Evolutionary conservation across 345 rosid species (phyloP).

Genomic region (Populus pruinosa): DNA sequence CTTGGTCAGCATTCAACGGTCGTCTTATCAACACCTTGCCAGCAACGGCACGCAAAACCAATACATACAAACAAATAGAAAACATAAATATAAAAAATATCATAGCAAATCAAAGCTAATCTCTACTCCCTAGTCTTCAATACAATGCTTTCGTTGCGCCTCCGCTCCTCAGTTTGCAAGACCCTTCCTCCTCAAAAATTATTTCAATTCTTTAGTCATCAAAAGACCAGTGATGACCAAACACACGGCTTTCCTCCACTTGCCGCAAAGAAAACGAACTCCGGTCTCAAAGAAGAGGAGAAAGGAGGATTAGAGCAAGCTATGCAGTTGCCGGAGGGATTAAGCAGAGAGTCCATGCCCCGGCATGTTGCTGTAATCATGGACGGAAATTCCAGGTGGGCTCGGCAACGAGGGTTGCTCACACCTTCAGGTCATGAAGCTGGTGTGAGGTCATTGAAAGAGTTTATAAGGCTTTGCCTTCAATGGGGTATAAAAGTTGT

Average conservation of each 20-base stretch:
- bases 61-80: too few species aligned
- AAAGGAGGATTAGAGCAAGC: conserved; percentile 23
- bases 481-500: conserved; percentile 67
- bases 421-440: conserved; percentile 63
- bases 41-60: too few species aligned
- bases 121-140: too few species aligned
- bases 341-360: conserved; percentile 53
- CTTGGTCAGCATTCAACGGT: too few species aligned
- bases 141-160: too few species aligned
- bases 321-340: conserved; percentile 46
- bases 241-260: neutral
- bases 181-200: too few species aligned
- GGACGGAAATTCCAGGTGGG: conserved; percentile 86
- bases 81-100: too few species aligned
- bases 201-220: too few species aligned
- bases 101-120: too few species aligned
- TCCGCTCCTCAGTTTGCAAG: too few species aligned
- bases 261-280: neutral
- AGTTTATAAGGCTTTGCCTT: conserved; percentile 47
- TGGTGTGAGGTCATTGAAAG: conserved; percentile 52
- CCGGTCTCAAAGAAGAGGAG: neutral
- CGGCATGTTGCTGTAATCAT: conserved; percentile 77
- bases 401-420: conserved; percentile 46
- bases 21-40: too few species aligned
- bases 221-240: neutral